Evolutionary conservation across 306 rosid species (phyloP), one percentile per base, ranked within the genome.

Genomic region (Quercus gilva): DNA sequence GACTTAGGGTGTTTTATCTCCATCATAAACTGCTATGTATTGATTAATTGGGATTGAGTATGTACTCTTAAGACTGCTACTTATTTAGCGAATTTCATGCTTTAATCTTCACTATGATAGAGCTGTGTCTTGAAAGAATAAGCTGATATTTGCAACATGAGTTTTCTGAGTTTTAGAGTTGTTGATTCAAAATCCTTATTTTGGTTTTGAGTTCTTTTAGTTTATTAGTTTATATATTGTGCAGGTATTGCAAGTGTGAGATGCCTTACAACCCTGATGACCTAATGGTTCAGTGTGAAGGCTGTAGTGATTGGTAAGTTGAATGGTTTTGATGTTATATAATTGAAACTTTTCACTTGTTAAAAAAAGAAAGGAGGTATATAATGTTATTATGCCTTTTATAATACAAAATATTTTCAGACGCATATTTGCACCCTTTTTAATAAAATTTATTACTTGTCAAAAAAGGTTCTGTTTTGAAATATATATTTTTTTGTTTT

Each of bases 251-350:
- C 89, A 96, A 96, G 85, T 96, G 99, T 79, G 99, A 96, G 91
- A 96, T 96, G 99, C 99, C 99, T 56, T 96, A 96, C 82, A 96
- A 96, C 58, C 99, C 99, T 10, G 99, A 96, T 71, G 98, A 96
- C 78, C 86, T 96, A 71, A 96, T 96, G 99, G 94, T 96, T 78
- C 99, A 96, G 78, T 96, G 99, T 49, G 99, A 96, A 76, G 92
- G 89, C 69, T 96, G 99, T 87, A 89, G 78, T 80, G 99, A 96
- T 75, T 96, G 99, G 99, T 96, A 86, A 84, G 94, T 86, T 68
- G 26, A 33, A 53, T 55, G 56, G 55, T 74, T 18, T 57, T 74
- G 59, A 9, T 71, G 55, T 35, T 78, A 26, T 77, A 67, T 20
- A 25, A 55, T 72, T 75, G 71, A 45, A 20, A 6, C 74, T 71